Evolutionary conservation across 2,329 filamentous ascomycete genomes (phyloP).

Genomic region (Tolypocladium album): DNA sequence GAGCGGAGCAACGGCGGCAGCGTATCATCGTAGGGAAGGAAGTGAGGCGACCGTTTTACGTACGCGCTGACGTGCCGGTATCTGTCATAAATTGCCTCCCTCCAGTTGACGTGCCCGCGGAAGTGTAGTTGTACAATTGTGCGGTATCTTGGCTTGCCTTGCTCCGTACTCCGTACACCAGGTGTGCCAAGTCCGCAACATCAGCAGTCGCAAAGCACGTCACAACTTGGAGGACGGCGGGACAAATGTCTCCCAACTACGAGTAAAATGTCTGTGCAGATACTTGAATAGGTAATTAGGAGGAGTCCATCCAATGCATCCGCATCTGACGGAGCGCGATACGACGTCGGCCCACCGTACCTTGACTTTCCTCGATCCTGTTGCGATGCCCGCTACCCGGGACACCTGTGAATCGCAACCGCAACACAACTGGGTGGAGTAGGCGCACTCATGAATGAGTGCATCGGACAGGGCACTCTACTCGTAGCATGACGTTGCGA

Average conservation of each 20-base stretch:
- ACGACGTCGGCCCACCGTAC: background rate
- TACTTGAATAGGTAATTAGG: background rate
- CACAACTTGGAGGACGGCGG: background rate
- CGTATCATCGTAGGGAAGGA: too few species aligned
- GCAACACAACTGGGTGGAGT: background rate
- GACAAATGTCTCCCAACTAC: background rate
- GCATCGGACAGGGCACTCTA: background rate
- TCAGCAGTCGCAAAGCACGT: background rate
- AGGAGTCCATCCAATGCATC: background rate
- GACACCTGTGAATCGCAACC: background rate
- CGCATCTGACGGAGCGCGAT: background rate
- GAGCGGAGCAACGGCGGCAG: background rate
- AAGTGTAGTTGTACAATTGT: too few species aligned
- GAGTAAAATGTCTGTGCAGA: background rate
- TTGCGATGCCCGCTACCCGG: background rate
- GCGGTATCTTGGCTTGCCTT: too few species aligned
- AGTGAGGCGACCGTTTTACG: too few species aligned
- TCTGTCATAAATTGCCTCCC: background rate
- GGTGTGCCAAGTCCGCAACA: background rate
- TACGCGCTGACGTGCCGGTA: background rate
- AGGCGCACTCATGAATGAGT: too few species aligned
- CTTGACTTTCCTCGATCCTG: background rate
- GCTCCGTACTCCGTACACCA: too few species aligned
- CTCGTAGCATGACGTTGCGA: background rate
- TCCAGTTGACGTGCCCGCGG: background rate